Evolutionary conservation across 2,329 filamentous ascomycete species (phyloP).

Genomic region (Daldinia sp.): DNA sequence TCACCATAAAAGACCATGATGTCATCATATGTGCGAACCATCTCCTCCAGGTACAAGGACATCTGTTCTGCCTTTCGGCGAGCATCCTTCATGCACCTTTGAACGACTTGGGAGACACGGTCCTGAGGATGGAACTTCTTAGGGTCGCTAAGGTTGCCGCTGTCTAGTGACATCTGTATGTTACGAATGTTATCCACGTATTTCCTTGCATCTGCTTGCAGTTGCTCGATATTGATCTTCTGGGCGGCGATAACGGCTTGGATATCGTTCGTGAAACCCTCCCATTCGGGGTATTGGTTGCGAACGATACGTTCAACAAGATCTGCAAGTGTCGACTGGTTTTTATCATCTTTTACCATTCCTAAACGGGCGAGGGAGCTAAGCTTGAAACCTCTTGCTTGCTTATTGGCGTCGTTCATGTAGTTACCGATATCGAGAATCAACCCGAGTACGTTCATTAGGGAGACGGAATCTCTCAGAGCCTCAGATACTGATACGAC

Average conservation of each 20-base stretch:
- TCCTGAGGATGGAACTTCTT: conserved; percentile 99
- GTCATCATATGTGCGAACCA: conserved; percentile 89
- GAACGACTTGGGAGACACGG: conserved; percentile 88
- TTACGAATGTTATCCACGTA: conserved; percentile 97
- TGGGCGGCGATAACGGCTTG: conserved; percentile 77
- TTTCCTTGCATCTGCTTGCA: conserved; percentile 84
- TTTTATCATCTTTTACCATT: conserved; percentile 99
- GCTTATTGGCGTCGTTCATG: conserved; percentile 99
- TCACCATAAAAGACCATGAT: conserved; percentile 98
- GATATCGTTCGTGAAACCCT: conserved; percentile 87
- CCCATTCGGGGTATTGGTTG: conserved; percentile 96
- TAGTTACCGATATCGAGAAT: conserved; percentile 99
- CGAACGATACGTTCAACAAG: conserved; percentile 96
- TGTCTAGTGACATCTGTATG: conserved; percentile 89
- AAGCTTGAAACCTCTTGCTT: conserved; percentile 96
- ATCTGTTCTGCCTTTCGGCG: conserved; percentile 95
- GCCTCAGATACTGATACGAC: conserved; percentile 90
- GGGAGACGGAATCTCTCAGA: conserved; percentile 85
- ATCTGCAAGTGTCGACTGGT: conserved; percentile 94
- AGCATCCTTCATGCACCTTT: conserved; percentile 95
- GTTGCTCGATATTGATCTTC: conserved; percentile 94
- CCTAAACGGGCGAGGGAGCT: conserved; percentile 90
- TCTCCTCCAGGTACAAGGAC: conserved; percentile 91
- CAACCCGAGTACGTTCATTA: conserved; percentile 95
- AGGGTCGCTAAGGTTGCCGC: conserved; percentile 91